Conservation (phyloP, 2,329 filamentous ascomycete genomes). For the Myotisia sp. region DNA sequence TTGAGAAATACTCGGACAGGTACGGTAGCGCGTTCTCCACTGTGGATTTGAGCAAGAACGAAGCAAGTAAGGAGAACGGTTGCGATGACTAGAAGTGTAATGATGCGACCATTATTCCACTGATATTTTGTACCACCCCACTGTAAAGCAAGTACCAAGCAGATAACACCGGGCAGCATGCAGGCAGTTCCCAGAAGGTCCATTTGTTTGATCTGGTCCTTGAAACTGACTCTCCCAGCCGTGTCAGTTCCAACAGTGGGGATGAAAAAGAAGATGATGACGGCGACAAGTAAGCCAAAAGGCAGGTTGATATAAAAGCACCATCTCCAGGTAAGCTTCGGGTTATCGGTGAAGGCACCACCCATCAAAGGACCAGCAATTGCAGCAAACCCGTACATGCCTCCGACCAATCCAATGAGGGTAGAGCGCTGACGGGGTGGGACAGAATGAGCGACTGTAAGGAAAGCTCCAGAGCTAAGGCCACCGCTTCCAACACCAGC, state of each 20-base stretch:
- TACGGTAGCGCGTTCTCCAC: slow-evolving; percentile 17
- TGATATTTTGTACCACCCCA: slow-evolving; percentile 15
- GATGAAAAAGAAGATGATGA: slow-evolving; percentile 7
- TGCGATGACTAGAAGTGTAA: slow-evolving; percentile 14
- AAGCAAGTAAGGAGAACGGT: slow-evolving; percentile 13
- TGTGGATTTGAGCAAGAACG: slow-evolving; percentile 8
- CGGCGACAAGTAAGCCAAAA: slow-evolving; percentile 7
- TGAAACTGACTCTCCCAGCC: background rate
- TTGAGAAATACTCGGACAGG: slow-evolving; percentile 17
- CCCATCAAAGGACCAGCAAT: slow-evolving; percentile 10
- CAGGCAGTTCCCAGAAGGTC: slow-evolving; percentile 14
- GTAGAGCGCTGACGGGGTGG: slow-evolving; percentile 7
- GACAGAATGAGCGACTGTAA: slow-evolving; percentile 6
- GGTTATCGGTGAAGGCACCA: slow-evolving; percentile 9
- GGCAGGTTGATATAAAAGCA: slow-evolving; percentile 11
- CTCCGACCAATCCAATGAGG: slow-evolving; percentile 6
- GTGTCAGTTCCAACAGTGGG: background rate
- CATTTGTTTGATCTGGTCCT: slow-evolving; percentile 13
- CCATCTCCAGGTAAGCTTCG: slow-evolving; percentile 11
- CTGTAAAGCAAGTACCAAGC: slow-evolving; percentile 17
- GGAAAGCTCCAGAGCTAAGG: no score
- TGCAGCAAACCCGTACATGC: slow-evolving; percentile 9
- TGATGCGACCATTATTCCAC: slow-evolving; percentile 14
- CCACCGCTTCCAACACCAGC: slow-evolving; percentile 25
- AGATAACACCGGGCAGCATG: slow-evolving; percentile 10